phyloP scores from a whole-genome alignment of 768 basidiomycete genomes.

The Trametes sanguinea region DNA sequence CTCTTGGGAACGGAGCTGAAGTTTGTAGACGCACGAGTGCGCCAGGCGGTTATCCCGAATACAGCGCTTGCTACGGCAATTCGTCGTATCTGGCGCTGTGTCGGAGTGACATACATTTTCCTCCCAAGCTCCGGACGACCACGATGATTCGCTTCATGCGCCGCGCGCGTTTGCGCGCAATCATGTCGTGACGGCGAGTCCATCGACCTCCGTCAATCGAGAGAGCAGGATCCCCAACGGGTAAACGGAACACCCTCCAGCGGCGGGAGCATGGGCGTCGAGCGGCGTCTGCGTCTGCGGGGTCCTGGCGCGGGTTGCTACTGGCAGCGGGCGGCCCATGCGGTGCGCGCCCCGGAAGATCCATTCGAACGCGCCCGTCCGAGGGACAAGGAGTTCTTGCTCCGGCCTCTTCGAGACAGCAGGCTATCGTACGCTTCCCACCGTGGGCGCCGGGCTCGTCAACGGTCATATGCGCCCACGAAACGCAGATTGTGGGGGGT shows the following conservation, averaged over 20 bases:
- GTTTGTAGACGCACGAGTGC: too few relatives aligned
- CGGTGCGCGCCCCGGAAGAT: conserved; percentile 6
- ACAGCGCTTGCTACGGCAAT: too few relatives aligned
- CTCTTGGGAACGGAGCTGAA: too few relatives aligned
- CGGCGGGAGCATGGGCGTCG: too few relatives aligned
- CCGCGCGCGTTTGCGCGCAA: background rate
- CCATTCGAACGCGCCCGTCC: conserved; percentile 3
- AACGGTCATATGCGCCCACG: too few relatives aligned
- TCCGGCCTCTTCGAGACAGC: background rate
- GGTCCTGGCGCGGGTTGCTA: background rate
- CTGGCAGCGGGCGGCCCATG: background rate
- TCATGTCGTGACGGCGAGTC: background rate
- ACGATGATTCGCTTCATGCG: background rate
- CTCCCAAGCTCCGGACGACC: background rate
- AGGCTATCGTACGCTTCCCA: conserved; percentile 9
- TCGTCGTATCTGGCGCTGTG: too few relatives aligned
- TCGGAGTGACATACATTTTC: too few relatives aligned
- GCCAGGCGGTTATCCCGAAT: too few relatives aligned
- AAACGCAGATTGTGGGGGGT: too few relatives aligned
- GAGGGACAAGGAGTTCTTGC: background rate
- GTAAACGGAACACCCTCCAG: background rate
- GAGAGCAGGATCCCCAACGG: background rate
- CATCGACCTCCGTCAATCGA: background rate
- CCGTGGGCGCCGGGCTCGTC: too few relatives aligned
- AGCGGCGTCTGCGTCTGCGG: too few relatives aligned